phyloP scores from a whole-genome alignment of 805 yeast genomes.

The Blastobotrys peoriensis region DNA sequence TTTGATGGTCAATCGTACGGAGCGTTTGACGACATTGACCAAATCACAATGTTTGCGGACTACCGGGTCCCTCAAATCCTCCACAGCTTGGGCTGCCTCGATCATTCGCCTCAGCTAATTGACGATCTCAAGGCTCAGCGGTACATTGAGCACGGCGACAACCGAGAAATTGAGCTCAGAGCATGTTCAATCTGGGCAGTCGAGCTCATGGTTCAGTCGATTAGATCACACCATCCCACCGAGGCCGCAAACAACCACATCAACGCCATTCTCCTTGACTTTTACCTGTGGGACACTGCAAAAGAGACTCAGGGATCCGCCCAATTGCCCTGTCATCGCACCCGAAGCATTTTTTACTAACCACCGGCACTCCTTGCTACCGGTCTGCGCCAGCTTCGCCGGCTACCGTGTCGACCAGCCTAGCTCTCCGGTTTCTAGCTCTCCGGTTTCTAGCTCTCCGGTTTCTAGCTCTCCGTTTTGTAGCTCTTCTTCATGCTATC shows the following conservation, averaged over 20 bases:
- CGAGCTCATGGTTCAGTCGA: conserved; percentile 28
- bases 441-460: too few species aligned
- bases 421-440: too few species aligned
- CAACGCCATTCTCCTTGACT: conserved; percentile 37
- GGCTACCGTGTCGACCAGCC: too few species aligned
- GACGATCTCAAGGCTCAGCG: conserved; percentile 18
- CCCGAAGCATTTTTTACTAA: conserved; percentile 34
- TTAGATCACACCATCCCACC: conserved; percentile 20
- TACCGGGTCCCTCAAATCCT: conserved; percentile 42
- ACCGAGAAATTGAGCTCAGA: conserved; percentile 36
- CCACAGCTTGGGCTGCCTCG: conserved; percentile 31
- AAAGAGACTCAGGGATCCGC: conserved; percentile 30
- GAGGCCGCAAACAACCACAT: conserved; percentile 9
- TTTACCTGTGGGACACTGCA: conserved; percentile 42
- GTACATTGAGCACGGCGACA: conserved; percentile 28
- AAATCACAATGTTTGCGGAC: conserved; percentile 42
- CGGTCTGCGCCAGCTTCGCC: too few species aligned
- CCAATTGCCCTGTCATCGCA: conserved; percentile 32
- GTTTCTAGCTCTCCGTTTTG: too few species aligned
- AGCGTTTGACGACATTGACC: conserved; percentile 34
- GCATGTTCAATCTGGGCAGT: conserved; percentile 39
- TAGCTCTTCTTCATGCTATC: conserved; percentile 20
- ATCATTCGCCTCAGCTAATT: conserved; percentile 27
- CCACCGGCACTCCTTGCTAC: too few species aligned
- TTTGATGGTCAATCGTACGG: conserved; percentile 34